Conservation (phyloP, 208 protist genomes). For the Tritrichomonas foetus region DNA sequence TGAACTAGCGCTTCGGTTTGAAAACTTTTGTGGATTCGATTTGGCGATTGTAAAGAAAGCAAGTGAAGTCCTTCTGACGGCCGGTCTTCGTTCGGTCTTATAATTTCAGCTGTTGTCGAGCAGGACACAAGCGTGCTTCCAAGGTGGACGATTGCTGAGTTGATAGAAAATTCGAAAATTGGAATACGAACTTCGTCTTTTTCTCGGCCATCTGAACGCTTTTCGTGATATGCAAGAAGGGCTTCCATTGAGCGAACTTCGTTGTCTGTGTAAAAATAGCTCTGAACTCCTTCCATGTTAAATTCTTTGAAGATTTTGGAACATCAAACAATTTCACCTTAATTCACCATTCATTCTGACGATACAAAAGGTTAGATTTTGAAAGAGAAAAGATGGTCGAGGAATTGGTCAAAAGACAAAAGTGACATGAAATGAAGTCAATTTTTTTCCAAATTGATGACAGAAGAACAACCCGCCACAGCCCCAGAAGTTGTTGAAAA, state of each 20-base stretch:
- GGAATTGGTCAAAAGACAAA: no score
- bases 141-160: not conserved
- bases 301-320: no score
- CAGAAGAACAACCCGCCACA: no score
- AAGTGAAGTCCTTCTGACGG: not conserved
- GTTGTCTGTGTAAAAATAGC: not conserved
- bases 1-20: not conserved
- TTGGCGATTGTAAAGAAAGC: not conserved
- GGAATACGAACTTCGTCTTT: not conserved
- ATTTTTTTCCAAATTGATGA: no score
- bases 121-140: slow-evolving; percentile 5
- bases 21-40: not conserved
- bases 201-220: not conserved
- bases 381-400: no score
- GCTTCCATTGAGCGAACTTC: not conserved
- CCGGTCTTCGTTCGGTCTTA: not conserved
- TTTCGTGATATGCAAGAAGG: not conserved
- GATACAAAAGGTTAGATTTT: no score
- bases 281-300: not conserved
- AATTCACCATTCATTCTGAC: no score
- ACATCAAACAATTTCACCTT: no score
- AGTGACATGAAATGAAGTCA: no score
- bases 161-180: not conserved
- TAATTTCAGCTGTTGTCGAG: no score
- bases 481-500: no score